Base-by-base conservation (phyloP, 208 protist species). In the Angomonas ambiguus region DNA sequence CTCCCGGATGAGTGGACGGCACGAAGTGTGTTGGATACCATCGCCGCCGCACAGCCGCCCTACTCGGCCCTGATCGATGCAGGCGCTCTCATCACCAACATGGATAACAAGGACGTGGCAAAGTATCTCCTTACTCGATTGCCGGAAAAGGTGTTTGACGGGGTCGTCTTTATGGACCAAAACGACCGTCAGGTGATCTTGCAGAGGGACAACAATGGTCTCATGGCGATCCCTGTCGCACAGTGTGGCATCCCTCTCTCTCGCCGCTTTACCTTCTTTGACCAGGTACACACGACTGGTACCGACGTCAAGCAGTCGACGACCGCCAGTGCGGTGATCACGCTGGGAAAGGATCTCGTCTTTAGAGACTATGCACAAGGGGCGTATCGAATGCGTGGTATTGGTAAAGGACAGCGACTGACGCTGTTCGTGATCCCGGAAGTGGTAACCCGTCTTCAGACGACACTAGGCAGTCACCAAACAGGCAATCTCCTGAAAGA, bases 31-130 rank as follows among this genome's bases (percentile, higher is more conserved):
- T 80, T 98, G n/a, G 76, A 93, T 56, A 76, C 85, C 31, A 95
- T 98, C 25, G 89, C 94, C 16, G 71, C 72, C 6, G 76, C 81
- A 22, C 70, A 82, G 49, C 90, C 86, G 31, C 83, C 93, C 20
- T 96, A 76, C 64, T 79, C 97, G 30, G 89, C 96, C 10, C 94
- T 98, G 68, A 98, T 98, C 48, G 96, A 98, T 72, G 95, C 95
- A 18, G 96, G 96, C 28, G 96, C 96, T 3, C 84, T 98, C 45
- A 98, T 98, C 75, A 98, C 97, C 27, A 97, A 97, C 68, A 89
- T 98, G 88, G 80, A 83, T 60, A 98, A 98, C 80, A 72, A 91
- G 67, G 79, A 95, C 35, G 79, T 98, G 11, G 96, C 96, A 1
- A 65, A 69, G 4, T 97, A 93, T 63, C 74, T 98, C 33, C 77